Base-by-base conservation (phyloP, 2,329 filamentous ascomycete species). In the Raffaelea albimanens region DNA sequence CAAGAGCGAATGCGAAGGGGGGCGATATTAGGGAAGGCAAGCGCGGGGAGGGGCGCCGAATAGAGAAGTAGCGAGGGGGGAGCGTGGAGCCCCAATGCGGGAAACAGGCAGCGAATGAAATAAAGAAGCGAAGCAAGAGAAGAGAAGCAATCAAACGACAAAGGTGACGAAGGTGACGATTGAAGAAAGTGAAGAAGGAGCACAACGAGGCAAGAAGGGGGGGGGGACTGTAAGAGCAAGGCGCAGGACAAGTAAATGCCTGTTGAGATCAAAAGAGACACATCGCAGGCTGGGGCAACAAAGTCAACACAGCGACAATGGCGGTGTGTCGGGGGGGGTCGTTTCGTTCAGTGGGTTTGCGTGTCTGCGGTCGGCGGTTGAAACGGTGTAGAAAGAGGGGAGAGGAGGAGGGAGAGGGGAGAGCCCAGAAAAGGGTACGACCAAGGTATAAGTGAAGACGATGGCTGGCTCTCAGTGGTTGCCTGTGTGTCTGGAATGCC, bases 211-310 rank as follows among this genome's bases (percentile, higher is more conserved):
- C 19, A 14, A 19, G 36, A 18, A 34, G 18, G 25, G 40, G 20
- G 39, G 40, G 9, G 19, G 18, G 20, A 14, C 34, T 22, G 33
- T 34, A 40, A 45, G 18, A 22, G 36, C n/a, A n/a, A n/a, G 14
- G 41, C 18, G 18, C 29, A 50, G 46, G 48, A 50, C 55, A 57
- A 58, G 49, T 46, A 46, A 55, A 49, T 54, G 51, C 46, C 50
- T 55, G 53, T 49, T 29, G 46, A 29, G 36, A 25, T 13, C 14
- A 21, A n/a, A n/a, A n/a, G n/a, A n/a, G n/a, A n/a, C n/a, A n/a
- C n/a, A n/a, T n/a, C n/a, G n/a, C n/a, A n/a, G n/a, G n/a, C n/a
- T n/a, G n/a, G n/a, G n/a, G n/a, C n/a, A n/a, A n/a, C n/a, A n/a
- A n/a, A 18, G 36, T 29, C 20, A 40, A 20, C 18, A 38, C n/a